Evolutionary conservation across 2,329 filamentous ascomycete species (phyloP), one percentile per base, ranked within the genome.

Genomic region (Chalaropsis thielavioides): DNA sequence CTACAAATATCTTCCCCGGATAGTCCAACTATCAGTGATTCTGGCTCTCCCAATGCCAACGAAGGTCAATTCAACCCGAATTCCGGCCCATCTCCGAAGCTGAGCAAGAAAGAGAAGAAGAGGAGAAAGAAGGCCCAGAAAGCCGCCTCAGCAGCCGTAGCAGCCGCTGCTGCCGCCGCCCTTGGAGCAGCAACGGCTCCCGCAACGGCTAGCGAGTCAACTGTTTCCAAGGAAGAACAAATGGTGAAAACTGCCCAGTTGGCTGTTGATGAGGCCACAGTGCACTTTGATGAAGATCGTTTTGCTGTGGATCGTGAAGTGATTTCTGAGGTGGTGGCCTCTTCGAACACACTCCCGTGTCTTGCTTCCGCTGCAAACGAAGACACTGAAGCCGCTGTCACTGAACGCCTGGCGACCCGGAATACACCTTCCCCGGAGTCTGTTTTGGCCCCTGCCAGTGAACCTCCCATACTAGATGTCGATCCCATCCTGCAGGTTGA

Each of bases 101-200:
- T 58, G 54, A 58, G 54, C 31, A 58, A 58, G 27, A 58, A 58
- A 19, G 54, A 58, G 62, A 49, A 56, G 44, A 13, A 63, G 17
- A 17, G 60, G 19, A 31, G 41, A 35, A 67, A 64, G 60, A 67
- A 59, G 27, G 22, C 38, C 22, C 58, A 67, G 40, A 17, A 63
- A 15, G 22, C 60, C 7, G 35, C 19, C 49, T 59, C 17, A 19
- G 63, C 61, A 19, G 3, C 65, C 15, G 17, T 24, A 38, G 40
- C 64, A 31, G 49, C 19, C 31, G 40, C 65, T n/a, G 17, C 31
- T 38, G 40, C 64, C 31, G 49, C 19, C 31, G 40, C 56, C 40
- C 31, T 51, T 24, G 40, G 56, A 8, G 63, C 63, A 5, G 35
- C 17, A 1, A 24, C 41, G 44, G 27, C 17, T 19, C 60, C 63